Conservation (phyloP, 2,329 filamentous ascomycete genomes). For the Sordariomycetes sp. region DNA sequence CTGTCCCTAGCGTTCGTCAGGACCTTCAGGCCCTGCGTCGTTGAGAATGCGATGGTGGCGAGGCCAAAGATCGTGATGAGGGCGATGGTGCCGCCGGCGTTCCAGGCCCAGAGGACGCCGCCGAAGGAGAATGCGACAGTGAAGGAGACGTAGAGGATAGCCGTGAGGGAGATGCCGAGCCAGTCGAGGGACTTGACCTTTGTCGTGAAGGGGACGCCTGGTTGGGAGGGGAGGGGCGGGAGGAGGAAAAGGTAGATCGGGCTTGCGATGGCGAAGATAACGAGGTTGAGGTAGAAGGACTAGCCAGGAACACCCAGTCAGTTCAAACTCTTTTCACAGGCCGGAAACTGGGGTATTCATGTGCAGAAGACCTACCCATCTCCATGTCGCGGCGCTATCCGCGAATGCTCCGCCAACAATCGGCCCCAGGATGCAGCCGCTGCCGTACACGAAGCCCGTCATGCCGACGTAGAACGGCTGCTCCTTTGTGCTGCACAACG, state of each 20-base stretch:
- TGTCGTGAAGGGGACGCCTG: conserved; percentile 7
- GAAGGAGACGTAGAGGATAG: conserved; percentile 24
- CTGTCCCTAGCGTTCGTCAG: conserved; percentile 21
- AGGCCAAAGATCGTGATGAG: conserved; percentile 22
- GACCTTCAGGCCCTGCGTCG: conserved; percentile 30
- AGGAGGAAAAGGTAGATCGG: conserved; percentile 17
- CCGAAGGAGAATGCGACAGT: conserved; percentile 38
- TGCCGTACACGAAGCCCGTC: conserved; percentile 24
- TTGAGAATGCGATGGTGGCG: conserved; percentile 22
- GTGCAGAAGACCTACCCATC: conserved; percentile 15
- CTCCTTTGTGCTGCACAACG: not conserved
- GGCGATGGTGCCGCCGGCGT: conserved; percentile 23
- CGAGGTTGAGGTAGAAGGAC: conserved; percentile 33
- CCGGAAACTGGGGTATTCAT: no score
- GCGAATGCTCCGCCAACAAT: conserved; percentile 32
- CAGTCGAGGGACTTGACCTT: conserved; percentile 27
- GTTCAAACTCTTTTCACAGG: no score
- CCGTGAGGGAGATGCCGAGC: conserved; percentile 28
- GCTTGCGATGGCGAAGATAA: conserved; percentile 25
- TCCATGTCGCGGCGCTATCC: conserved; percentile 25
- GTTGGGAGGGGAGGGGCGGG: conserved; percentile 10
- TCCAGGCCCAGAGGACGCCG: conserved; percentile 35
- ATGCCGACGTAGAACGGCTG: not conserved
- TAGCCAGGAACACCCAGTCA: no score
- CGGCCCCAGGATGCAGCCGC: conserved; percentile 34